phyloP scores from a whole-genome alignment of 805 yeast genomes.

The Metschnikowia orientalis region DNA sequence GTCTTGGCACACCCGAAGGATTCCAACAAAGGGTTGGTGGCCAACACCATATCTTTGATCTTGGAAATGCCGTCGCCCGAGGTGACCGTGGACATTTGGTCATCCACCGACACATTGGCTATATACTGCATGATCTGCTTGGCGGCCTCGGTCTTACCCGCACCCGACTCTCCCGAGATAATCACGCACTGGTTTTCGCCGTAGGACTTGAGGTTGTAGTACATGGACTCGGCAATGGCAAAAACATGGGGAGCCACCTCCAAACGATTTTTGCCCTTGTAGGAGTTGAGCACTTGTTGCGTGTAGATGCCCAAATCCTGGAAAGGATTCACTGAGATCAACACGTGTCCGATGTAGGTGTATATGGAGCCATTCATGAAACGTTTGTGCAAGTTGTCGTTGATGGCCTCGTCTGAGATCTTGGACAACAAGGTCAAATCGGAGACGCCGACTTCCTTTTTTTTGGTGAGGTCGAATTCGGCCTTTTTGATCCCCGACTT shows the following conservation, averaged over 20 bases:
- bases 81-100: slow-evolving; percentile 20
- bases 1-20: slow-evolving; percentile 95
- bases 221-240: slow-evolving; percentile 97
- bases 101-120: slow-evolving; percentile 75
- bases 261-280: slow-evolving; percentile 86
- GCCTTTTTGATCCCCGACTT: slow-evolving; percentile 73
- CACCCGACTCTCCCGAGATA: slow-evolving; percentile 96
- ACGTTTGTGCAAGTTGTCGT: slow-evolving; percentile 83
- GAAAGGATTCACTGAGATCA: slow-evolving; percentile 95
- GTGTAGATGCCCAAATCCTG: slow-evolving; percentile 95
- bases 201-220: slow-evolving; percentile 89
- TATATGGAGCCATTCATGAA: slow-evolving; percentile 87
- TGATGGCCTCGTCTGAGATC: slow-evolving; percentile 87
- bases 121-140: slow-evolving; percentile 97
- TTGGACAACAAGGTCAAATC: slow-evolving; percentile 86
- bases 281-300: slow-evolving; percentile 64
- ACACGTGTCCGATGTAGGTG: slow-evolving; percentile 89
- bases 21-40: slow-evolving; percentile 90
- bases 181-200: slow-evolving; percentile 95
- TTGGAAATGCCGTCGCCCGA: slow-evolving; percentile 49
- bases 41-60: slow-evolving; percentile 95
- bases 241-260: slow-evolving; percentile 98
- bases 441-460: slow-evolving; percentile 97
- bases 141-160: slow-evolving; percentile 98
- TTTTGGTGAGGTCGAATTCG: slow-evolving; percentile 78